These are phyloP conservation scores for Mangifera indica DNA, from an alignment of 345 rosid species.

Conservation along the genomic window DNA sequence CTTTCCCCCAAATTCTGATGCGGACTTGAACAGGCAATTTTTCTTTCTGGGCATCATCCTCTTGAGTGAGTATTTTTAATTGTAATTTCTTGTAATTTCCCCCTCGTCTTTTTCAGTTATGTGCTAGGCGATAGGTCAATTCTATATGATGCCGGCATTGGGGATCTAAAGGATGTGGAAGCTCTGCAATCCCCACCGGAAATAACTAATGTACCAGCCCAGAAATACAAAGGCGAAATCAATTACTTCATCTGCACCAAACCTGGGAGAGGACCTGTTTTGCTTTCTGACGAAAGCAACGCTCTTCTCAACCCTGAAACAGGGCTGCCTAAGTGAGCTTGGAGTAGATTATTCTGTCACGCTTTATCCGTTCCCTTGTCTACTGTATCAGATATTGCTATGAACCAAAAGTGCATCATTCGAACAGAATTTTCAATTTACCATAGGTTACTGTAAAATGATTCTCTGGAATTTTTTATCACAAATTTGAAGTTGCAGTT, in stretches of 20 bases:
- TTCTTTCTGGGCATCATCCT: slow-evolving; percentile 7
- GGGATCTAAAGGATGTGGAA: slow-evolving; percentile 53
- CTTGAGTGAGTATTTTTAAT: slow-evolving; percentile 5
- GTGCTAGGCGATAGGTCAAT: slow-evolving; percentile 80
- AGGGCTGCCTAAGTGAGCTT: slow-evolving; percentile 65
- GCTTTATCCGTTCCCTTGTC: neutral
- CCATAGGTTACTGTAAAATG: neutral
- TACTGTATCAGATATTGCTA: neutral
- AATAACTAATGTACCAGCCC: slow-evolving; percentile 40
- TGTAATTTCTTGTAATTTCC: neutral
- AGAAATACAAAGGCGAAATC: slow-evolving; percentile 66
- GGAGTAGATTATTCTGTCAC: neutral
- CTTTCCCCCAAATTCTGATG: slow-evolving; percentile 79
- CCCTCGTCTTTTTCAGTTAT: slow-evolving; percentile 44
- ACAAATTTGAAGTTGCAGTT: slow-evolving; percentile 6
- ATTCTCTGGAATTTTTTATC: slow-evolving; percentile 6
- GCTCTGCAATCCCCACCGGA: slow-evolving; percentile 60
- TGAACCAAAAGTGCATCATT: neutral
- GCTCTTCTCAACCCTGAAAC: slow-evolving; percentile 67
- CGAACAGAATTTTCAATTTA: neutral
- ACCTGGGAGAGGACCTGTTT: slow-evolving; percentile 78
- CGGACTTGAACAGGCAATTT: slow-evolving; percentile 65
- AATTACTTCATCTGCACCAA: slow-evolving; percentile 87
- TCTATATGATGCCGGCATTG: slow-evolving; percentile 74
- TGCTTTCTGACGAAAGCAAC: slow-evolving; percentile 56